A percentile compares a stretch with the other conserved stretches of the same genome.
Evolutionary conservation across 2,329 filamentous ascomycete species (phyloP).

Genomic region (Podosphaera aphanis): DNA sequence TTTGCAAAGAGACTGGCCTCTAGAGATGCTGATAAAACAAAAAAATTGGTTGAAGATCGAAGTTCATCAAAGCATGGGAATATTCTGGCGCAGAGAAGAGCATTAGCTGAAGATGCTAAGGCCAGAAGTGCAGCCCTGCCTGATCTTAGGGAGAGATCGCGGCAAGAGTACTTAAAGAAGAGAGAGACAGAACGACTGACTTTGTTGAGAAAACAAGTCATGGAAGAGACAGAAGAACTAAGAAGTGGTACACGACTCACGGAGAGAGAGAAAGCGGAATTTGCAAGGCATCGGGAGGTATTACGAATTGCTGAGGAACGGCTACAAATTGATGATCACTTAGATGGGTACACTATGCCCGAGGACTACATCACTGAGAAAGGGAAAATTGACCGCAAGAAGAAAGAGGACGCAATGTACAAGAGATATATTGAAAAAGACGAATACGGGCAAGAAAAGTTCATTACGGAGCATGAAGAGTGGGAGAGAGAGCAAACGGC

Average conservation of each 20-base stretch:
- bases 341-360: constrained; percentile 78
- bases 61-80: constrained; percentile 29
- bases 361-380: constrained; percentile 91
- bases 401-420: constrained; percentile 76
- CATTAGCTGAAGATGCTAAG: constrained; percentile 41
- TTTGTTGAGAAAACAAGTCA: constrained; percentile 71
- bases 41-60: constrained; percentile 40
- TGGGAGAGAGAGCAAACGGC: constrained; percentile 81
- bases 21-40: constrained; percentile 46
- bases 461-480: constrained; percentile 81
- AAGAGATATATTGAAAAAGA: constrained; percentile 75
- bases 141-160: constrained; percentile 59
- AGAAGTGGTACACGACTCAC: constrained; percentile 53
- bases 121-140: constrained; percentile 49
- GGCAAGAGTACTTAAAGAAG: constrained; percentile 86
- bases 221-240: constrained; percentile 65
- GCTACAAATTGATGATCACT: constrained; percentile 68
- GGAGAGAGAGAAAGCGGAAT: constrained; percentile 62
- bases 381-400: constrained; percentile 65
- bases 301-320: constrained; percentile 65
- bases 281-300: constrained; percentile 68
- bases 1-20: constrained; percentile 54
- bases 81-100: constrained; percentile 34
- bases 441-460: constrained; percentile 68
- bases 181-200: constrained; percentile 67